These are phyloP conservation scores for Xylaria multiplex DNA, from an alignment of 2,329 filamentous ascomycete genomes.

Conservation along the genomic window DNA sequence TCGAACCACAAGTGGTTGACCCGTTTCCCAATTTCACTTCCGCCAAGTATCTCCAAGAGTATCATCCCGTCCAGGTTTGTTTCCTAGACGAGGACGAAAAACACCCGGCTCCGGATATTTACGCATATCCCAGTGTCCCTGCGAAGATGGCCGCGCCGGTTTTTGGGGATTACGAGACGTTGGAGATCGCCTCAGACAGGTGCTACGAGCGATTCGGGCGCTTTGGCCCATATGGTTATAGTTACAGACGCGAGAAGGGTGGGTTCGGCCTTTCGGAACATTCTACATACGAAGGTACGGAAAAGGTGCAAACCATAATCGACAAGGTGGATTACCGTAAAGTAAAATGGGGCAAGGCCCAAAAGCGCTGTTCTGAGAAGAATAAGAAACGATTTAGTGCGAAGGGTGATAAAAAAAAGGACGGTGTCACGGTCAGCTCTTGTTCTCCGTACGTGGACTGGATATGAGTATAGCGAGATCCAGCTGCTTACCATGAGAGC, in stretches of 20 bases:
- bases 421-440: conserved; percentile 63
- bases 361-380: conserved; percentile 52
- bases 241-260: conserved; percentile 71
- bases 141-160: conserved; percentile 71
- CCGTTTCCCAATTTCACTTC: conserved; percentile 46
- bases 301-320: conserved; percentile 53
- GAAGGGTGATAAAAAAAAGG: conserved; percentile 37
- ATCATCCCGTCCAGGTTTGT: conserved; percentile 52
- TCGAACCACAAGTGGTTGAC: conserved; percentile 45
- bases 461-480: conserved; percentile 71
- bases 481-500: conserved; percentile 73
- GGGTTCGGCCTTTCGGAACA: conserved; percentile 70
- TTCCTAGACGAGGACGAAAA: conserved; percentile 61
- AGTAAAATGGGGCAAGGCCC: conserved; percentile 50
- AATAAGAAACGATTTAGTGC: conserved; percentile 63
- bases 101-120: conserved; percentile 48
- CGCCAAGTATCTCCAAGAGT: conserved; percentile 43
- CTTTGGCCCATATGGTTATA: conserved; percentile 74
- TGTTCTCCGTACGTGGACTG: conserved; percentile 73
- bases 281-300: conserved; percentile 68
- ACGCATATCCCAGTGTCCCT: conserved; percentile 68
- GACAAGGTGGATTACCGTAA: conserved; percentile 52
- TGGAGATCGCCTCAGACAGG: conserved; percentile 70
- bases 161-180: conserved; percentile 70
- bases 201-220: conserved; percentile 78